Percentiles rank a stretch among this genome's conserved stretches.
Evolutionary conservation across 73 alveolate genomes (phyloP).

Genomic region (Tetrahymena thermophila): DNA sequence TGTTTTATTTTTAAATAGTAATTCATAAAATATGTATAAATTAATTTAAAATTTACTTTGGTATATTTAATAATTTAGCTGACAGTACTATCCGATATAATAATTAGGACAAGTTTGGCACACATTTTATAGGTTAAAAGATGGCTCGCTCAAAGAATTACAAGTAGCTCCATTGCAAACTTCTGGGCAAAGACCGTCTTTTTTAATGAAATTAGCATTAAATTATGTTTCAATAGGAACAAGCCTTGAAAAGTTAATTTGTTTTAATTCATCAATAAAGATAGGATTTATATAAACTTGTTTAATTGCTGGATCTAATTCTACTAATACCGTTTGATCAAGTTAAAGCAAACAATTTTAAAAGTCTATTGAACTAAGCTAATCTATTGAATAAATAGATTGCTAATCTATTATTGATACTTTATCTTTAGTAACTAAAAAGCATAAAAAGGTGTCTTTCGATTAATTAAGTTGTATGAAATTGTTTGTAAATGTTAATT

Average conservation of each 20-base stretch:
- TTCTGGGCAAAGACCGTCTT: background rate
- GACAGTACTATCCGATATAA: background rate
- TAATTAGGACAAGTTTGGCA: background rate
- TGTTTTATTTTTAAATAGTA: too few relatives aligned
- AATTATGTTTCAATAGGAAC: background rate
- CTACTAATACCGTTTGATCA: background rate
- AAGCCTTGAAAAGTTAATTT: background rate
- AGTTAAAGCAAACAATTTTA: background rate
- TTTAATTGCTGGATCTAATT: background rate
- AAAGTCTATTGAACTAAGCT: background rate
- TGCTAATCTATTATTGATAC: background rate
- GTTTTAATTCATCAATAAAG: background rate
- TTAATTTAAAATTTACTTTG: background rate
- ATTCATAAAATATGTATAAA: background rate
- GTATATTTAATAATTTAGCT: background rate
- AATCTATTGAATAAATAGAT: background rate
- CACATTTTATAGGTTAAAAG: background rate
- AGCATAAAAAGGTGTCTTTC: background rate
- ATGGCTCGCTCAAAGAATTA: background rate
- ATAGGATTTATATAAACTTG: background rate
- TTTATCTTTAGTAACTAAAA: background rate
- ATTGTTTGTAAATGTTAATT: background rate
- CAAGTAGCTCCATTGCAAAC: background rate
- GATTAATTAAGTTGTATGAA: background rate
- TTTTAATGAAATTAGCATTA: background rate